A percentile compares a stretch with the other conserved stretches of the same genome.
These are phyloP conservation scores for Fusarium longipes DNA, from an alignment of 2,329 filamentous ascomycete genomes.

Conservation along the genomic window DNA sequence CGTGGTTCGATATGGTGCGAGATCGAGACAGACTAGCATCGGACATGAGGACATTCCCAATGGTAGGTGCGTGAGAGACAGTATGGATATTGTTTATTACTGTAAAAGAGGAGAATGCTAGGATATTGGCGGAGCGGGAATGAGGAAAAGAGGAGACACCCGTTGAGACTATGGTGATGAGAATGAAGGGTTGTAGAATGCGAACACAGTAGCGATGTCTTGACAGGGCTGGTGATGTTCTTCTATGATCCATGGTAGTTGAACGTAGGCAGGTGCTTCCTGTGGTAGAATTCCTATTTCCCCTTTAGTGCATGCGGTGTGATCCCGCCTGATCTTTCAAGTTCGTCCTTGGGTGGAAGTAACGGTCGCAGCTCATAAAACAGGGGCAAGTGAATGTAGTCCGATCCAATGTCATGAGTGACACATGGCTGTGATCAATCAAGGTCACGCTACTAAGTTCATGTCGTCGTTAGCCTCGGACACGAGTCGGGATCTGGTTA, in stretches of 20 bases:
- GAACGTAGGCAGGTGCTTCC: not conserved
- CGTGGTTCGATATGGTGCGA: constrained; percentile 10
- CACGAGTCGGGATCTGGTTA: constrained; percentile 7
- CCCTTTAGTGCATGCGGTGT: not conserved
- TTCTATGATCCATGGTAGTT: not conserved
- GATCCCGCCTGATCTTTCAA: not conserved
- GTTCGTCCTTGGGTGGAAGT: not conserved
- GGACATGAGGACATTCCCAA: constrained; percentile 25
- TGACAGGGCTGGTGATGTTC: not conserved
- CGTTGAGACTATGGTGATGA: not conserved
- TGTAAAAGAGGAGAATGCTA: constrained; percentile 8
- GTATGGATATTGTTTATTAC: constrained; percentile 5
- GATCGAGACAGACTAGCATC: constrained; percentile 9
- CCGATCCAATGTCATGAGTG: not conserved
- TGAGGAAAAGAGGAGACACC: constrained; percentile 4
- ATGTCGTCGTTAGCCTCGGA: not conserved
- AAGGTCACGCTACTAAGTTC: not conserved
- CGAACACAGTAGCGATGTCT: not conserved
- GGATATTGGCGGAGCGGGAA: constrained; percentile 2
- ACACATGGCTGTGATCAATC: not conserved
- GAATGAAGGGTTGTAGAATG: constrained; percentile 12
- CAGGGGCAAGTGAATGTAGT: not conserved
- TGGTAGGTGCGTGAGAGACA: constrained; percentile 1
- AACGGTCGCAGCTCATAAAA: not conserved
- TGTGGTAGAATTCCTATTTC: not conserved